Base-by-base conservation (phyloP, 139 green algal genomes). In the Dunaliella primolecta region DNA sequence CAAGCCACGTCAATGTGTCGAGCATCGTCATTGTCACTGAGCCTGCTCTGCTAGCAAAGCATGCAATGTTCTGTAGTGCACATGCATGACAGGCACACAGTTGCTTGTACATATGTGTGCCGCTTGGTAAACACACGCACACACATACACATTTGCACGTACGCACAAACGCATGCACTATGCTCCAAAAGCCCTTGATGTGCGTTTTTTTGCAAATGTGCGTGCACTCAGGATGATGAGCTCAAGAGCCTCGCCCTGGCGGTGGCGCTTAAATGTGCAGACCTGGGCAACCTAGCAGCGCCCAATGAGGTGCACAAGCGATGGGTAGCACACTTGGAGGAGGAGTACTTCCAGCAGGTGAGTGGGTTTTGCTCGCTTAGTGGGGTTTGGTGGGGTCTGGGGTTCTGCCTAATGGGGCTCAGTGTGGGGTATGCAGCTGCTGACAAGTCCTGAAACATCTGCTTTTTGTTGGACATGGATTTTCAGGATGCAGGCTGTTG, bases 261-360 rank as follows among this genome's bases (percentile, higher is more conserved):
- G 30, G 37, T 84, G 80, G 80, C 80, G 38, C 80, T 84, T 1
- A 84, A 84, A 46, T 86, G 83, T 30, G 76, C 75, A 0, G 83
- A 86, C 76, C 75, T 86, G 24, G 76, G 76, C 32, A 31, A 86
- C 83, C 83, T 86, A 2, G 76, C 83, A 27, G 32, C 36, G 1
- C n/a, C 30, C 3, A 57, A 15, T 0, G 2, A 24, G 1, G 78
- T 86, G 75, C 55, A 86, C 76, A 23, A 32, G 83, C 83, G 55
- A 24, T 83, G 83, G 75, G 75, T 86, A 31, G 20, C 3, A 32
- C 29, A 24, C 31, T 55, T 86, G 31, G 83, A 86, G 55, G 82
- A 81, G n/a, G 82, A 86, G 74, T 81, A 75, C 74, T 88, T 86
- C 80, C 56, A 31, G 56, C 80, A 84, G 80, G 34, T 34, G 23